Evolutionary conservation across 441 rosid genomes (phyloP), one percentile per base, ranked within the genome.

Genomic region (Rhodomyrtus psidioides): DNA sequence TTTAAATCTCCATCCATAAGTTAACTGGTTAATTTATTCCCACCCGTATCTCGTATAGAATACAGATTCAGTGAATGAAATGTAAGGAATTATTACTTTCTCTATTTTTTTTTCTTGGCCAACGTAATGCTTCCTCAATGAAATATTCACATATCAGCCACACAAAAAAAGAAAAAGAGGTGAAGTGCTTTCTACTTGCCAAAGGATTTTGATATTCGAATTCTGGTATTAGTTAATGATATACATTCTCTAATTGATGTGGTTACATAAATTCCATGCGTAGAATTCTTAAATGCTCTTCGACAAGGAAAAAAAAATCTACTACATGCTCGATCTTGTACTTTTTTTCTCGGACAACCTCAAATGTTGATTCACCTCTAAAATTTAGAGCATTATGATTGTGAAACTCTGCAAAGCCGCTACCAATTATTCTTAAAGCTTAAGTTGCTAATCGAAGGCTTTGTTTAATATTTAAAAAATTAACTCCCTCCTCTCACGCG

Each of bases 401-500:
- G 8, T 9, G 21, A 65, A 65, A 65, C 1, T 34, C 21, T 19
- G 4, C 9, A 4, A 0, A 7, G 10, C 13, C 15, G 10, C 4
- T 65, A 34, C 4, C 15, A 34, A 65, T 19, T 34, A 0, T 19
- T 65, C 6, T 65, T 34, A 65, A 30, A 34, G 1, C 13, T 65
- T 65, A 65, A 65, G 3, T 65, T 65, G 7, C 7, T 0, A 65
- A 34, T 34, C 0, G 0, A 34, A 30, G 1, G 10, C 6, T 0
- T 19, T 65, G 1, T 65, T 10, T 23, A 34, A 34, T 19, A 0
- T 10, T 0, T 65, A 34, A 34, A 65, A 2, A 65, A 9, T 30
- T 9, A 65, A 34, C 15, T 30, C 49, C 46, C 7, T 34, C 46
- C 49, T 5, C 76, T 65, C 44, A 34, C 0, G 0, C 8, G 0